Conservation (phyloP, 2,329 filamentous ascomycete species). For the Paecilomyces niveus region DNA sequence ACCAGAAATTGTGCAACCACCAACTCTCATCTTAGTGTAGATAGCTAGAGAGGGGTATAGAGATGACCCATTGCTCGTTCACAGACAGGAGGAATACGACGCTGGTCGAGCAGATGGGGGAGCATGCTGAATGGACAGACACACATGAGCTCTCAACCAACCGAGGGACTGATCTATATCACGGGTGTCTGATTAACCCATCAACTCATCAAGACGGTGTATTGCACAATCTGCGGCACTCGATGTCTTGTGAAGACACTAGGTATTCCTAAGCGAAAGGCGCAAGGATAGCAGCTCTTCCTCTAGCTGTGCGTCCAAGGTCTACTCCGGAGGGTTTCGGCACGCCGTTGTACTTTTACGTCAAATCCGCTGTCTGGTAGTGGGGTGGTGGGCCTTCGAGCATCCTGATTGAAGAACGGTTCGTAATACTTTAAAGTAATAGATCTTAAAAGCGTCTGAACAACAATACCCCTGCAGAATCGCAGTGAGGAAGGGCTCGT, state of each 20-base stretch:
- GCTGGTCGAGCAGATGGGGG: too few relatives aligned
- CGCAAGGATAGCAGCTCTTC: not conserved
- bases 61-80: too few relatives aligned
- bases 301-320: not conserved
- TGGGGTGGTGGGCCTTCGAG: too few relatives aligned
- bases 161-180: not conserved
- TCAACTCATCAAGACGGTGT: not conserved
- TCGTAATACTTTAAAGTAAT: not conserved
- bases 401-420: not conserved
- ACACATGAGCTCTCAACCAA: not conserved
- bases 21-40: too few relatives aligned
- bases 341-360: not conserved
- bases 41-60: too few relatives aligned
- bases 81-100: too few relatives aligned
- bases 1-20: too few relatives aligned
- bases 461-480: not conserved
- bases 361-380: not conserved
- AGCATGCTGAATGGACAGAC: not conserved
- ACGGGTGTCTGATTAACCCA: not conserved
- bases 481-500: not conserved
- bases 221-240: not conserved
- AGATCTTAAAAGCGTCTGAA: not conserved
- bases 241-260: not conserved
- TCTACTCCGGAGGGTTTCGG: not conserved
- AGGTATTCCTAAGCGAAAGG: not conserved